Percentiles rank a stretch among this genome's conserved stretches.
Evolutionary conservation across 495 filamentous ascomycete species (phyloP).

Genomic region (Lepraria neglecta): DNA sequence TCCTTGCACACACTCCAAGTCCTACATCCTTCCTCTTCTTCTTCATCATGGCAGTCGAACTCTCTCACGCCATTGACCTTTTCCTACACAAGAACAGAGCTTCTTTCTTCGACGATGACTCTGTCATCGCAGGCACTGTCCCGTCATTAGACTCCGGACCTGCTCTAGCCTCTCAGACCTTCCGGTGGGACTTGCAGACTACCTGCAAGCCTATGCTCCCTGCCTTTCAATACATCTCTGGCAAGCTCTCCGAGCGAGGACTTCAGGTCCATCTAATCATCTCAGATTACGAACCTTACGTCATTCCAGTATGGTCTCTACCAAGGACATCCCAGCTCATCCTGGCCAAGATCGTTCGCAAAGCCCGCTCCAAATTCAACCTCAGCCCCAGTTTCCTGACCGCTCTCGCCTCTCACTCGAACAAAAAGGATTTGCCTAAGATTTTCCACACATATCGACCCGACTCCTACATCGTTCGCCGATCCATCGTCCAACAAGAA

Average conservation of each 20-base stretch:
- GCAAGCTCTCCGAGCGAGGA: constrained; percentile 41
- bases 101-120: constrained; percentile 17
- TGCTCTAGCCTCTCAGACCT: constrained; percentile 7
- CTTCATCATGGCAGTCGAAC: constrained; percentile 2
- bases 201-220: constrained; percentile 34
- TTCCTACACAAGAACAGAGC: constrained; percentile 18
- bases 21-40: neutral
- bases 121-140: constrained; percentile 9
- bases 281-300: constrained; percentile 43
- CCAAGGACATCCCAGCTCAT: constrained; percentile 36
- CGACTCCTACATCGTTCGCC: constrained; percentile 49
- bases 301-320: constrained; percentile 42
- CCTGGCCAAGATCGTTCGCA: constrained; percentile 39
- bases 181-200: constrained; percentile 25
- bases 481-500: constrained; percentile 62
- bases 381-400: constrained; percentile 42
- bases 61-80: constrained; percentile 18
- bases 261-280: constrained; percentile 46
- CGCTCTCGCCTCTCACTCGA: constrained; percentile 37
- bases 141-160: constrained; percentile 2
- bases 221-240: constrained; percentile 45
- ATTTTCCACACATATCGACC: constrained; percentile 18
- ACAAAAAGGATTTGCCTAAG: constrained; percentile 33
- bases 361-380: constrained; percentile 41
- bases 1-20: neutral